phyloP scores from a whole-genome alignment of 2,329 filamentous ascomycete genomes.

The Fusarium phyllophilum region DNA sequence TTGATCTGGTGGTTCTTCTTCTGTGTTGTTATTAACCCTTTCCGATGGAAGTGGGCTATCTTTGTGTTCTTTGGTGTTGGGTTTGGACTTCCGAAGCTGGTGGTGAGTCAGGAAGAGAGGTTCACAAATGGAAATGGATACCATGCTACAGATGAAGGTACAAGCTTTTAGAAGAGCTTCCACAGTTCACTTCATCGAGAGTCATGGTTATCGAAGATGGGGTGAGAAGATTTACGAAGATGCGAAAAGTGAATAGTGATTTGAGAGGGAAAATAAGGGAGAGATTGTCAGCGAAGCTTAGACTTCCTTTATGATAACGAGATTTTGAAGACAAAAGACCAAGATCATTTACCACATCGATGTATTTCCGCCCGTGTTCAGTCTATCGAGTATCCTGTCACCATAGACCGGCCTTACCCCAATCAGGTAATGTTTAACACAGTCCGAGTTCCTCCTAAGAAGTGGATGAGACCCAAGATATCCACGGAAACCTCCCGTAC shows the following conservation, averaged over 20 bases:
- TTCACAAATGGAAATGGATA: slow-evolving; percentile 49
- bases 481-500: neutral
- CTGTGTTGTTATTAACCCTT: slow-evolving; percentile 81
- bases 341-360: neutral
- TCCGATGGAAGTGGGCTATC: slow-evolving; percentile 88
- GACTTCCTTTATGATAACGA: neutral
- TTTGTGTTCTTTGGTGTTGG: slow-evolving; percentile 86
- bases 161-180: slow-evolving; percentile 10
- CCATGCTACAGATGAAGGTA: slow-evolving; percentile 25
- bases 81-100: slow-evolving; percentile 68
- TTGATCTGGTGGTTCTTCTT: slow-evolving; percentile 88
- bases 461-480: neutral
- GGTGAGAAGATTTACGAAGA: rapidly evolving
- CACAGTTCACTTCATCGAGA: neutral
- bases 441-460: neutral
- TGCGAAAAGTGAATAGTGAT: rapidly evolving
- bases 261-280: neutral
- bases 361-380: rapidly evolving
- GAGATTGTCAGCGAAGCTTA: neutral
- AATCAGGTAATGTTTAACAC: neutral
- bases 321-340: neutral
- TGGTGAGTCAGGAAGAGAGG: slow-evolving; percentile 74
- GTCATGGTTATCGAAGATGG: neutral
- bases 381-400: neutral
- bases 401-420: neutral